A percentile compares a stretch with the other conserved stretches of the same genome.
These are phyloP conservation scores for Blastocystis sp. DNA, from an alignment of 352 stramenopile species.

Conservation along the genomic window DNA sequence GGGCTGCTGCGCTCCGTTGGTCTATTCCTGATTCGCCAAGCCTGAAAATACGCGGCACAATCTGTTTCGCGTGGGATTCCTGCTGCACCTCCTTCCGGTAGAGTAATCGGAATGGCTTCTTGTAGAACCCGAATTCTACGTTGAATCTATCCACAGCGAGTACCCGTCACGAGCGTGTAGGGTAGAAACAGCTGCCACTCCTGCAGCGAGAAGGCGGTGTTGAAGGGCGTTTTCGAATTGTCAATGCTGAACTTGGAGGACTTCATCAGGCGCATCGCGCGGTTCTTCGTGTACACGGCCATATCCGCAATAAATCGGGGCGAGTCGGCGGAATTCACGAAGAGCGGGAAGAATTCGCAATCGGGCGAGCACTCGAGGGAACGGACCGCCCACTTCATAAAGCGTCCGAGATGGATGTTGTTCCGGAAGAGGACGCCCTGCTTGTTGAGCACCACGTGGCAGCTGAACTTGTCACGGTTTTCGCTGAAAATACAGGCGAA, in stretches of 20 bases:
- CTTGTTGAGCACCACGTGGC: constrained; percentile 50
- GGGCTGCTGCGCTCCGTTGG: too few species aligned
- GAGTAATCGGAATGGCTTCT: constrained; percentile 24
- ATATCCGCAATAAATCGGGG: constrained; percentile 33
- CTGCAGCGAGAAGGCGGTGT: constrained; percentile 1
- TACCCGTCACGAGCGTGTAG: constrained; percentile 57
- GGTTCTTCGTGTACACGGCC: constrained; percentile 66
- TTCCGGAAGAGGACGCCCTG: constrained; percentile 40
- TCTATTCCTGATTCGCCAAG: neutral
- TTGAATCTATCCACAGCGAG: neutral
- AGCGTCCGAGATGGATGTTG: constrained; percentile 44
- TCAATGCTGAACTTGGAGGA: constrained; percentile 53
- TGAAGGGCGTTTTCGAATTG: constrained; percentile 60
- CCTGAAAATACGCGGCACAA: neutral
- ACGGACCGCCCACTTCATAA: constrained; percentile 59
- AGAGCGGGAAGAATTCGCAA: constrained; percentile 38
- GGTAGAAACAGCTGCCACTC: constrained; percentile 52
- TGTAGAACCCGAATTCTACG: constrained; percentile 54
- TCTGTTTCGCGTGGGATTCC: neutral
- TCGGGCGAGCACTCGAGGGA: neutral
- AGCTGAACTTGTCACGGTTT: constrained; percentile 47
- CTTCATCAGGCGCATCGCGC: constrained; percentile 46
- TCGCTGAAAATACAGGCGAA: constrained; percentile 55
- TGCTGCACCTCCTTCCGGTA: constrained; percentile 9
- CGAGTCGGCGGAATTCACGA: constrained; percentile 22